Evolutionary conservation across 2,329 filamentous ascomycete genomes (phyloP), one percentile per base, ranked within the genome.

Genomic region (Chaetomium sp.): DNA sequence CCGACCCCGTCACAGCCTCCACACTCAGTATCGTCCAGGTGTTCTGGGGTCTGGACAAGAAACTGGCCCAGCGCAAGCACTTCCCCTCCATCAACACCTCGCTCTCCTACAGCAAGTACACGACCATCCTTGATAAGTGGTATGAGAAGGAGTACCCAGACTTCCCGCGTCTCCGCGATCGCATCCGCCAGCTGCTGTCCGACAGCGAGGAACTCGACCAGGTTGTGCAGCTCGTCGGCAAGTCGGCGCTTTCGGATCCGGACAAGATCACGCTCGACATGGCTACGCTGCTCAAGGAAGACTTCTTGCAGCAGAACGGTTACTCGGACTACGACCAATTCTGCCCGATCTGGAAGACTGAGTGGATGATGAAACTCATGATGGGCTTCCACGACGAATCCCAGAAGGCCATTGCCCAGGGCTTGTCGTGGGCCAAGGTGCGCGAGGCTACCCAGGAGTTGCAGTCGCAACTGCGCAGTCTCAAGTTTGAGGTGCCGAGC

Each of bases 351-450:
- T 99, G 94, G 94, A 99, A 99, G 86, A 99, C 94, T 0, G 88
- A 95, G 72, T 99, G 94, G 87, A 97, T 99, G 94, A 99, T 99
- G 94, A 96, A 95, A 82, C 87, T 90, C 62, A 97, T 99, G 85
- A 89, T 99, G 79, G 89, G 87, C 56, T 99, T 92, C 82, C 90
- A 96, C 71, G 95, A 99, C 68, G 94, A 99, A 78, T 86, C 90
- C 32, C 92, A 97, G 72, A 97, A 96, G 82, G 91, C 90, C 6
- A 82, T 99, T 69, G 81, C 88, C 5, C 90, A 96, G 72, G 94
- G 94, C 59, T 88, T 92, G 74, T 87, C 78, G 74, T 99, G 94
- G 94, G 77, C 79, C 69, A 96, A 95, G 82, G 87, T 99, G 54
- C 85, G 92, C 64, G 94, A 99, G 67, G 84, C 88, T 37, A 99